phyloP scores from a whole-genome alignment of 306 rosid genomes.

The Rubus parviflorus region DNA sequence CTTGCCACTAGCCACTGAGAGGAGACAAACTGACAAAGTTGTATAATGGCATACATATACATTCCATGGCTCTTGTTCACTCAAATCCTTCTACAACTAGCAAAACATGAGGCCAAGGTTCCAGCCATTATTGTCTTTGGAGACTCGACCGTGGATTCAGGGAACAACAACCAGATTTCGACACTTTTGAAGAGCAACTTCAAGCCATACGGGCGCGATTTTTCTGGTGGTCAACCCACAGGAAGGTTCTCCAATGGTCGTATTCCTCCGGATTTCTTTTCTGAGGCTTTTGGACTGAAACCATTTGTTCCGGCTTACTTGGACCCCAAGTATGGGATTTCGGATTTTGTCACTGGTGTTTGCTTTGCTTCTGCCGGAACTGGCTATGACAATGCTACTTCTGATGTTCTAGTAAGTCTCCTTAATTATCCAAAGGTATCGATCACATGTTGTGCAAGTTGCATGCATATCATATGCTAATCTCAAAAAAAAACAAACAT shows the following conservation, averaged over 20 bases:
- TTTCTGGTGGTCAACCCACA: constrained; percentile 38
- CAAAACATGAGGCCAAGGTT: constrained; percentile 24
- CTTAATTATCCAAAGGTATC: too few species aligned
- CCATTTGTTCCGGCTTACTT: constrained; percentile 47
- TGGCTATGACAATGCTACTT: constrained; percentile 53
- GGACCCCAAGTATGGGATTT: constrained; percentile 36
- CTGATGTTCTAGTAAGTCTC: constrained; percentile 45
- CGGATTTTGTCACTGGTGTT: constrained; percentile 52
- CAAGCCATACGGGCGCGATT: constrained; percentile 51
- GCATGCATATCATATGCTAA: neutral
- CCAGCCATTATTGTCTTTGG: constrained; percentile 57
- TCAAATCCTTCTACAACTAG: neutral
- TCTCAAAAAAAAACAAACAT: neutral
- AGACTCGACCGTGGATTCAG: constrained; percentile 54
- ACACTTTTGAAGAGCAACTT: constrained; percentile 48
- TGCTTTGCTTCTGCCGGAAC: constrained; percentile 62
- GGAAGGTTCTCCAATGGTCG: constrained; percentile 50
- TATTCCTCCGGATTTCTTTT: constrained; percentile 45
- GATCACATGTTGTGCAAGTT: neutral
- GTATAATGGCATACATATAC: constrained; percentile 22
- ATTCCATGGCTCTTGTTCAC: constrained; percentile 21
- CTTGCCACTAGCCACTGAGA: neutral
- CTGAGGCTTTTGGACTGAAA: constrained; percentile 48
- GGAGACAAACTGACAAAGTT: neutral
- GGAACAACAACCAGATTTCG: constrained; percentile 38